phyloP scores from a whole-genome alignment of 1,284 basidiomycete species.

The Fomitopsis pinicola region DNA sequence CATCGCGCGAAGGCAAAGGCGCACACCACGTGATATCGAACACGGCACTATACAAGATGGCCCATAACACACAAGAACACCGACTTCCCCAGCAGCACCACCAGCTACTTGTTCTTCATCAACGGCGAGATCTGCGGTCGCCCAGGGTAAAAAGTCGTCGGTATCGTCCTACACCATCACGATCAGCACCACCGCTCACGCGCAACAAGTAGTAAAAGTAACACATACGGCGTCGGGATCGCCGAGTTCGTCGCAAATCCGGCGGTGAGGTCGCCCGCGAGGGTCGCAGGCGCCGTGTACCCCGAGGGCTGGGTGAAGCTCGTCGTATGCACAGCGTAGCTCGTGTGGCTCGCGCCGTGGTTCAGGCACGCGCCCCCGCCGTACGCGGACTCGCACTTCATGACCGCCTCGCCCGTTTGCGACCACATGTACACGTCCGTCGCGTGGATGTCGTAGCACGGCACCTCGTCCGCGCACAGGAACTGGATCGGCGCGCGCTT shows the following conservation, averaged over 20 bases:
- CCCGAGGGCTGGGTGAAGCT: slow-evolving; percentile 21
- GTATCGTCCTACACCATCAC: slow-evolving; percentile 23
- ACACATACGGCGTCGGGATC: slow-evolving; percentile 29
- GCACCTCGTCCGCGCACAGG: slow-evolving; percentile 30
- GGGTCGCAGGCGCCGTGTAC: slow-evolving; percentile 25
- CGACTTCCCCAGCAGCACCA: no score
- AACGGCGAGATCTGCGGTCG: slow-evolving; percentile 23
- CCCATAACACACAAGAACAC: no score
- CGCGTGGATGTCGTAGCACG: slow-evolving; percentile 28
- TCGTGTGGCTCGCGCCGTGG: slow-evolving; percentile 18
- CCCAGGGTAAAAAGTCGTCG: slow-evolving; percentile 28
- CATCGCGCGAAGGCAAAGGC: no score
- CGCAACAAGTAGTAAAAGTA: neutral
- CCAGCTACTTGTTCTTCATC: slow-evolving; percentile 16
- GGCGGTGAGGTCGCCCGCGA: slow-evolving; percentile 24
- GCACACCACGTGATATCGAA: no score
- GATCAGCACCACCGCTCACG: neutral
- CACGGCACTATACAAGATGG: no score
- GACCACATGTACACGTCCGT: slow-evolving; percentile 30
- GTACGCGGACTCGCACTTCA: slow-evolving; percentile 31
- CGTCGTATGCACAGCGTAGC: slow-evolving; percentile 23
- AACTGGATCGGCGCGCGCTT: slow-evolving; percentile 27
- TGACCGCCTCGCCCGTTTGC: slow-evolving; percentile 21
- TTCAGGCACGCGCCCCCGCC: slow-evolving; percentile 28
- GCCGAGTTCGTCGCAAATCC: slow-evolving; percentile 27